Percentiles rank a stretch among this genome's conserved stretches.
Evolutionary conservation across 2,329 filamentous ascomycete species (phyloP).

Genomic region (Polychaeton citri): DNA sequence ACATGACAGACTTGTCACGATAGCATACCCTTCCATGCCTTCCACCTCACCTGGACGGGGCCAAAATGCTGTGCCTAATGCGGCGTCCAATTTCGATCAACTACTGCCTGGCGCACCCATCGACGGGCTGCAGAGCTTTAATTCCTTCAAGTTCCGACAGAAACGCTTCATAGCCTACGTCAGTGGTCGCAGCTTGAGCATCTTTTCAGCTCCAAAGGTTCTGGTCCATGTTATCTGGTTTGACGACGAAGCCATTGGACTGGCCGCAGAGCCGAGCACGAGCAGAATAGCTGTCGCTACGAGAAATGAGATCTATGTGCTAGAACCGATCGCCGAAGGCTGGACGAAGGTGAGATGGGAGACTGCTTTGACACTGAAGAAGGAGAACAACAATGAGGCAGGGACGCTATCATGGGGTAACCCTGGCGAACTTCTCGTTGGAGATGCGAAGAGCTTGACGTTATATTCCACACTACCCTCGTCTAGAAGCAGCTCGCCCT

Average conservation of each 20-base stretch:
- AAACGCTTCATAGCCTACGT: constrained; percentile 72
- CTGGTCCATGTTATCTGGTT: constrained; percentile 66
- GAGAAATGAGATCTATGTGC: constrained; percentile 54
- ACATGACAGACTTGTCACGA: too few relatives aligned
- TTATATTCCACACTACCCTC: constrained; percentile 48
- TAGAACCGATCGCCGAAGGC: constrained; percentile 62
- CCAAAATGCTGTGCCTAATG: background rate
- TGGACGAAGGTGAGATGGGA: constrained; percentile 61
- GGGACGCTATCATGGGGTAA: constrained; percentile 74
- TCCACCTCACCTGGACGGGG: constrained; percentile 14
- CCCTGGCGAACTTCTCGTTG: constrained; percentile 71
- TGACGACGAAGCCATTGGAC: constrained; percentile 53
- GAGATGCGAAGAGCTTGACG: constrained; percentile 50
- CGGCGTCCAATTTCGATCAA: constrained; percentile 13
- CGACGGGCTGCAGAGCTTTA: constrained; percentile 64
- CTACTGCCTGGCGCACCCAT: constrained; percentile 69
- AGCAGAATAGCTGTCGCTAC: constrained; percentile 77
- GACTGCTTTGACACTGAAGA: constrained; percentile 45
- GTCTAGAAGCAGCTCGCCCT: constrained; percentile 13
- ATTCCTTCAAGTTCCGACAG: constrained; percentile 59
- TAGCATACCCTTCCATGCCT: constrained; percentile 14
- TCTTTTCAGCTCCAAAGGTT: constrained; percentile 60
- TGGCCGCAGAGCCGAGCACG: constrained; percentile 66
- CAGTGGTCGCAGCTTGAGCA: constrained; percentile 73
- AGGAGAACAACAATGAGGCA: constrained; percentile 31